Evolutionary conservation across 441 rosid genomes (phyloP).

Genomic region (California macrophylla): DNA sequence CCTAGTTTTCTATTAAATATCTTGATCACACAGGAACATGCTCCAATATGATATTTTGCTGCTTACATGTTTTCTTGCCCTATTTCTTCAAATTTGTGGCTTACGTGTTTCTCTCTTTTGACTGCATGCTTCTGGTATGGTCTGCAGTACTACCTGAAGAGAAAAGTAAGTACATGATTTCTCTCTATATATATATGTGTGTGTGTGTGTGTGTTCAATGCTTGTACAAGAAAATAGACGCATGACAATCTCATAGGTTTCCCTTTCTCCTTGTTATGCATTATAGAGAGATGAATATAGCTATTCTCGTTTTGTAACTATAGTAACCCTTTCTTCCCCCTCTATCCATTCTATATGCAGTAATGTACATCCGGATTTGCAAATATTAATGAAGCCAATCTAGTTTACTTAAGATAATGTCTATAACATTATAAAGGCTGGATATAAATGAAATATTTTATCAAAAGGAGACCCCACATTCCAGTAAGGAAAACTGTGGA

Average conservation of each 20-base stretch:
- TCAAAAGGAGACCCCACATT: not conserved
- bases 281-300: not conserved
- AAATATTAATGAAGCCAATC: not conserved
- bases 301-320: not conserved
- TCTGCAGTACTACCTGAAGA: conserved; percentile 83
- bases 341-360: not conserved
- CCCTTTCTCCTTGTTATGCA: not conserved
- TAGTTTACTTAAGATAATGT: not conserved
- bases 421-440: not conserved
- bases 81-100: not conserved
- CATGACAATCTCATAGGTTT: not conserved
- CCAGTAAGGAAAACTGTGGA: not conserved
- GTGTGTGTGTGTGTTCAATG: not conserved
- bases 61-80: not conserved
- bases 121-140: conserved; percentile 31
- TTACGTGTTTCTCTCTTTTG: conserved; percentile 19
- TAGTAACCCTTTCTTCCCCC: not conserved
- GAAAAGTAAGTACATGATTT: conserved; percentile 53
- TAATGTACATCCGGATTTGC: not conserved
- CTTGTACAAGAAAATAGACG: conserved; percentile 6
- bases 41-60: not conserved
- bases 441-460: not conserved
- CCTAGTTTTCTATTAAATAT: not conserved
- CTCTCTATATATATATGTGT: not conserved
- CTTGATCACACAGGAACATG: not conserved